Base-by-base conservation (phyloP, 768 basidiomycete species). In the Termitomyces sp. region DNA sequence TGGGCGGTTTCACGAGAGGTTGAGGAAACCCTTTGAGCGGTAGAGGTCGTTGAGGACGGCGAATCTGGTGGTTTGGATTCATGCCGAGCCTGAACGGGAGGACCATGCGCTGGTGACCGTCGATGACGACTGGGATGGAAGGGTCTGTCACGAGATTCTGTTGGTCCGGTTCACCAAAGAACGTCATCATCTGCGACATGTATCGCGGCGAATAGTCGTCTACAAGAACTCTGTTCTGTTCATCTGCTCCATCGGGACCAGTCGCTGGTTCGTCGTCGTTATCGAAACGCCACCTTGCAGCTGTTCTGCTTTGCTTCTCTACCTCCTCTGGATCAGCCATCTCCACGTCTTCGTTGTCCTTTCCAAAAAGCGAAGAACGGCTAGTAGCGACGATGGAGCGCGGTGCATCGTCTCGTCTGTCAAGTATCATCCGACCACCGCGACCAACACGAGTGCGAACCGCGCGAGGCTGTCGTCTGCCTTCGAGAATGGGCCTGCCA, bases 361-460 rank as follows among this genome's bases (percentile, higher is more conserved):
- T 67, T 35, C 65, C 66, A 54, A 75, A 71, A 12, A 77, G 59
- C 8, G 73, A 65, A 1, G 74, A 73, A 2, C 72, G 75, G 28
- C 57, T 53, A 2, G 64, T 71, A 44, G 61, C 42, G 24, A 64
- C 44, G 35, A 71, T 63, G 16, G 66, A 55, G 70, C 72, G 63
- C 69, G 69, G 64, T 16, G 49, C 57, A 46, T 74, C 65, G 60
- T 77, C 73, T 15, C 88, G 84, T 53, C 96, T 84, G 74, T 97
- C 94, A 18, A 96, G 66, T 63, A 86, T 77, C 15, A 88, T 70
- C 33, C 92, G 84, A 4, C 96, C 96, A 38, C 91, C 92, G 58
- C 96, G 91, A 1, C 94, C 94, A 59, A 82, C 73, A 9, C 96
- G 89, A 52, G 89, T 68, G 62, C 96, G 90, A 59, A 94, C 78